Conservation (phyloP, 2,329 filamentous ascomycete species). For the Plenodomus tracheiphilus region DNA sequence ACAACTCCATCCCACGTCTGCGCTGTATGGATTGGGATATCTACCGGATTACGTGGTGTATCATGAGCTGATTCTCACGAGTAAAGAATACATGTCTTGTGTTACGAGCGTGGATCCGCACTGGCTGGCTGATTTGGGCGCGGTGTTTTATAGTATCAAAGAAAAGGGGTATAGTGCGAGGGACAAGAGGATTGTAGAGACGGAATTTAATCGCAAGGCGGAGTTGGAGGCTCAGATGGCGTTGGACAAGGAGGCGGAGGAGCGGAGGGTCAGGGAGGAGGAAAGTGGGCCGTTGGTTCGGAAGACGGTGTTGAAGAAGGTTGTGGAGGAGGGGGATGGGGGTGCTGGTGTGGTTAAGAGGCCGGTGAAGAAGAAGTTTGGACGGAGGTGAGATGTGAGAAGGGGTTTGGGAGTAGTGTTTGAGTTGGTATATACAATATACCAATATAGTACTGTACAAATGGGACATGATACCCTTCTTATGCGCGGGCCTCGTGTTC, state of each 20-base stretch:
- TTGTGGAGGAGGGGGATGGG: slow-evolving; percentile 33
- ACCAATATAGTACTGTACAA: too few relatives aligned
- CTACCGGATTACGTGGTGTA: slow-evolving; percentile 97
- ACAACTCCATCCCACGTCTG: slow-evolving; percentile 90
- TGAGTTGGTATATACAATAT: too few relatives aligned
- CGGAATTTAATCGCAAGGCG: slow-evolving; percentile 89
- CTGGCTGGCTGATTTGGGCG: slow-evolving; percentile 94
- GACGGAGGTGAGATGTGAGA: slow-evolving; percentile 10
- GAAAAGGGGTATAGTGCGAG: slow-evolving; percentile 93
- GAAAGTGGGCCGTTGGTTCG: slow-evolving; percentile 34
- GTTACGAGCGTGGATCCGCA: slow-evolving; percentile 95
- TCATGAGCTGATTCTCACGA: slow-evolving; percentile 95
- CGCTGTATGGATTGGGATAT: slow-evolving; percentile 89
- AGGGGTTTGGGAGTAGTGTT: background rate
- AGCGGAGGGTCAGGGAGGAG: slow-evolving; percentile 53
- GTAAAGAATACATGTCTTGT: slow-evolving; percentile 97
- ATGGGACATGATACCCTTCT: too few relatives aligned
- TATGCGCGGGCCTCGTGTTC: too few relatives aligned
- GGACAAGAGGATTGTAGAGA: slow-evolving; percentile 84
- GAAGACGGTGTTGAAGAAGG: slow-evolving; percentile 26
- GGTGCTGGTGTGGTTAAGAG: slow-evolving; percentile 47
- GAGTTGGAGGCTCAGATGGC: slow-evolving; percentile 94
- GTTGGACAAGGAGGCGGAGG: slow-evolving; percentile 73
- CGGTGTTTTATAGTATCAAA: slow-evolving; percentile 96
- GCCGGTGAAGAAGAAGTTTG: slow-evolving; percentile 39